Evolutionary conservation across 139 green algal genomes (phyloP).

Genomic region (Marvania coccoides): DNA sequence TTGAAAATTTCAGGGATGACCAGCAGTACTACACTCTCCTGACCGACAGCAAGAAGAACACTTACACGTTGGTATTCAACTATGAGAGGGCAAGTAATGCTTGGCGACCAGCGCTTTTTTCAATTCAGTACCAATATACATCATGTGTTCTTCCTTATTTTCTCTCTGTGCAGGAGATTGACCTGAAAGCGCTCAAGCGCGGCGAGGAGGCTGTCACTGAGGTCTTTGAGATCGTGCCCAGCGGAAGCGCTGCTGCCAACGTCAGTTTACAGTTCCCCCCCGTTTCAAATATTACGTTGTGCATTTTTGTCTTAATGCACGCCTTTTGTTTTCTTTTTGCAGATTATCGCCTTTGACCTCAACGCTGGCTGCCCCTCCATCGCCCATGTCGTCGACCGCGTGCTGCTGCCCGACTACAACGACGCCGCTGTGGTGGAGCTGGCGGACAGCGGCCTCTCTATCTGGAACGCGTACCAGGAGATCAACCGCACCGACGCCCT

Average conservation of each 20-base stretch:
- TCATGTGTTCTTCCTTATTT: not conserved
- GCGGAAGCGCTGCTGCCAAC: too few relatives aligned
- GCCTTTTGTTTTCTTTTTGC: not conserved
- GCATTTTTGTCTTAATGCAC: not conserved
- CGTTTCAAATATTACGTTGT: not conserved
- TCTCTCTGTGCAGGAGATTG: not conserved
- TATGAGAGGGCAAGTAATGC: not conserved
- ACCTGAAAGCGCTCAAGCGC: not conserved
- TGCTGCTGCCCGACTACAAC: constrained; percentile 7
- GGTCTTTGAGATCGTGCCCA: too few relatives aligned
- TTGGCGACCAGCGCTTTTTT: not conserved
- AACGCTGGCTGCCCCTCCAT: constrained; percentile 21
- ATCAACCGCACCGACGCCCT: too few relatives aligned
- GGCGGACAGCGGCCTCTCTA: not conserved
- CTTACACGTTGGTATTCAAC: not conserved
- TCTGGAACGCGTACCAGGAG: not conserved
- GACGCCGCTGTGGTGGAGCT: not conserved
- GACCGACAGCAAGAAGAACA: not conserved
- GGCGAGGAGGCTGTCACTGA: too few relatives aligned
- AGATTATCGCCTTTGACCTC: not conserved
- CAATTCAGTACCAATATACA: too few relatives aligned
- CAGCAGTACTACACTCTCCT: constrained; percentile 1
- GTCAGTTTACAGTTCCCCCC: too few relatives aligned
- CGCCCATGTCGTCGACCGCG: constrained; percentile 4
- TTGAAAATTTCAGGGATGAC: not conserved